Base-by-base conservation (phyloP, 345 rosid genomes). In the Mangifera indica region DNA sequence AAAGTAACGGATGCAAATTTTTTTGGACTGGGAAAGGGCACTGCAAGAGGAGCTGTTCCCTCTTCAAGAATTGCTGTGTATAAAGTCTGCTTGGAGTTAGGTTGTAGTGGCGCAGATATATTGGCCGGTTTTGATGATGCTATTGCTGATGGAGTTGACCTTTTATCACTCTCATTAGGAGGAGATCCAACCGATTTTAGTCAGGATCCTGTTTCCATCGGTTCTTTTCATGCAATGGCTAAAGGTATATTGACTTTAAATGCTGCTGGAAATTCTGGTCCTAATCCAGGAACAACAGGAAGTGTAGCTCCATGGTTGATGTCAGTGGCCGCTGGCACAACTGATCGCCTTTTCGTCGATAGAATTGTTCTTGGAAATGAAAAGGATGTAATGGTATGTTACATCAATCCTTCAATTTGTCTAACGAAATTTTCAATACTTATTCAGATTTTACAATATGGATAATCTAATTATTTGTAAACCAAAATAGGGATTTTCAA, bases 61-160 rank as follows among this genome's bases (percentile, higher is more conserved):
- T 80, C 84, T 13, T 82, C 88, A 10, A 83, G 93, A 72, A 70
- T 87, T n/a, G 85, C 93, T 18, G 72, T 67, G 13, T 89, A 91
- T 37, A 71, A 45, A 69, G 86, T 79, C 8, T 90, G 92, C 32
- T 3, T 0, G 0, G 0, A n/a, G n/a, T n/a, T 0, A 0, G 70
- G 34, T 0, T 81, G 84, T 53, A 0, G 0, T 2, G 2, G 11
- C 0, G 74, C 4, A 5, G 44, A 44, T 15, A 1, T 86, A 14
- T 57, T 86, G 60, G 80, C 83, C 15, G 90, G 82, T 0, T 88
- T 86, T 15, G 96, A 87, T 53, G 96, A 90, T 46, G 90, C 91
- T 0, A 88, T 90, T 8, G 86, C 89, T 2, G 93, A 86, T 52
- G 88, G 86, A 25, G 91, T 88, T 1, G 92, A 86, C 59, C 18